These are phyloP conservation scores for Rhizopogon vulgaris DNA, from an alignment of 768 basidiomycete species.

Conservation along the genomic window DNA sequence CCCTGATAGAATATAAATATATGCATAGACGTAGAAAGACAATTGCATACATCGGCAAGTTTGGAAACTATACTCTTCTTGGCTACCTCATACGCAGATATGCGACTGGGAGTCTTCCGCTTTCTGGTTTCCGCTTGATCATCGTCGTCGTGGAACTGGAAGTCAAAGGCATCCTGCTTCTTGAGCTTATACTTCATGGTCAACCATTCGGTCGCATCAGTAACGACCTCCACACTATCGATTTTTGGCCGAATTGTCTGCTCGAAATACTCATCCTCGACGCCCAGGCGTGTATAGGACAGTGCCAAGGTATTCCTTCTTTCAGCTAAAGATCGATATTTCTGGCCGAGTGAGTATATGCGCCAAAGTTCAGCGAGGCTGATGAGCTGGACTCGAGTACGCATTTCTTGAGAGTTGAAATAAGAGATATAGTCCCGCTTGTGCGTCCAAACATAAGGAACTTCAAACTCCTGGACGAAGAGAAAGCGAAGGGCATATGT, in stretches of 20 bases:
- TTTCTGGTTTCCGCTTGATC: constrained; percentile 44
- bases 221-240: constrained; percentile 82
- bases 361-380: constrained; percentile 81
- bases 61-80: constrained; percentile 74
- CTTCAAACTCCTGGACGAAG: constrained; percentile 86
- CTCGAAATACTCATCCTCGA: constrained; percentile 72
- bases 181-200: constrained; percentile 75
- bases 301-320: constrained; percentile 56
- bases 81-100: constrained; percentile 77
- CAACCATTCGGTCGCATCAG: constrained; percentile 90
- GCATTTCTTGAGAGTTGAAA: constrained; percentile 63
- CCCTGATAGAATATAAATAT: constrained; percentile 40
- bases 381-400: constrained; percentile 65
- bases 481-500: constrained; percentile 73
- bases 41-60: constrained; percentile 65
- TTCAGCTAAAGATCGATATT: constrained; percentile 81
- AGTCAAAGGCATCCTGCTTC: constrained; percentile 54
- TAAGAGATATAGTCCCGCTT: constrained; percentile 86
- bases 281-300: constrained; percentile 63
- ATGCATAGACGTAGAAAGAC: background rate
- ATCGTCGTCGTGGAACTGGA: constrained; percentile 70
- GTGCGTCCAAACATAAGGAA: constrained; percentile 93
- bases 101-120: constrained; percentile 76
- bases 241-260: constrained; percentile 59
- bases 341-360: constrained; percentile 83